Evolutionary conservation across 768 basidiomycete species (phyloP).

Genomic region (Fomitopsis pulvina): DNA sequence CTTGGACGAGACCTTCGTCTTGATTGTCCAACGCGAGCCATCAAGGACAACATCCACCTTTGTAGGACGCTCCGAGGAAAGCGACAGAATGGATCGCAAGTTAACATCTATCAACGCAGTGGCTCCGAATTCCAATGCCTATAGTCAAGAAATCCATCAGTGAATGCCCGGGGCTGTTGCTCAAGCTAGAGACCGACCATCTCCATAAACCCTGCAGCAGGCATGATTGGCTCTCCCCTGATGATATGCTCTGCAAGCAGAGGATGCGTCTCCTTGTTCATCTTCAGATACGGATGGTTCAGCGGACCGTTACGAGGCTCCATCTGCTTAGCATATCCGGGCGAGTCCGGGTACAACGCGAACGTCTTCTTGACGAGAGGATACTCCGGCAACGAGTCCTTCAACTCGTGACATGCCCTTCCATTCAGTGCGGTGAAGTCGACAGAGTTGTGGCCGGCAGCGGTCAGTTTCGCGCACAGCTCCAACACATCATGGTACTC

Average conservation of each 20-base stretch:
- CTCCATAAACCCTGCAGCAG: slow-evolving; percentile 36
- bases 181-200: slow-evolving; percentile 22
- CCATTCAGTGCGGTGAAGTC: slow-evolving; percentile 28
- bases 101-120: slow-evolving; percentile 19
- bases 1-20: neutral
- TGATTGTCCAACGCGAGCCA: slow-evolving; percentile 22
- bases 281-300: slow-evolving; percentile 27
- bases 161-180: neutral
- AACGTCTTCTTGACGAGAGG: slow-evolving; percentile 25
- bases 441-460: slow-evolving; percentile 25
- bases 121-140: slow-evolving; percentile 33
- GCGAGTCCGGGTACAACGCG: slow-evolving; percentile 15
- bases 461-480: slow-evolving; percentile 23
- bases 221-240: slow-evolving; percentile 38
- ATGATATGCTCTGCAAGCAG: slow-evolving; percentile 39
- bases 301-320: slow-evolving; percentile 28
- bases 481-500: slow-evolving; percentile 23
- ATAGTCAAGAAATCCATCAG: neutral
- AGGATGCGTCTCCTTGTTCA: slow-evolving; percentile 33
- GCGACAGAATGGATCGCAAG: slow-evolving; percentile 18
- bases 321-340: slow-evolving; percentile 16
- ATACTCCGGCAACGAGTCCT: slow-evolving; percentile 14
- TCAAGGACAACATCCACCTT: slow-evolving; percentile 15
- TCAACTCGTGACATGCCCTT: neutral
- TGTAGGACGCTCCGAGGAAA: slow-evolving; percentile 17